Conservation (phyloP, 441 rosid species). For the Rhodomyrtus psidioides region DNA sequence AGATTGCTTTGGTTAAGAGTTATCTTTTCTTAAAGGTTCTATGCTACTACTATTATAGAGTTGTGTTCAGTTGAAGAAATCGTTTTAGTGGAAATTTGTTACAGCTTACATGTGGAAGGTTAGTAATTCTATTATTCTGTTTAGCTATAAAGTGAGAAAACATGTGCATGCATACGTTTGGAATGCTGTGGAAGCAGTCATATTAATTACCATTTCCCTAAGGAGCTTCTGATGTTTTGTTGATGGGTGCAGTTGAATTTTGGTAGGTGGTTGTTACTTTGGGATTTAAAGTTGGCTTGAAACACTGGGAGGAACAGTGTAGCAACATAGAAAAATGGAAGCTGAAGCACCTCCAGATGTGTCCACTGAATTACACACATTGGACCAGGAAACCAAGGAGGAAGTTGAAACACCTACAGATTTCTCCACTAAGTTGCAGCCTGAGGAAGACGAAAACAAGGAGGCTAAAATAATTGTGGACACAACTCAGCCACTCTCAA, state of each 20-base stretch:
- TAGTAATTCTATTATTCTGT: not conserved
- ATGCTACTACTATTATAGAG: not conserved
- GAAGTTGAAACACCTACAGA: not conserved
- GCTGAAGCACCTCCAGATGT: not conserved
- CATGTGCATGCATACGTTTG: not conserved
- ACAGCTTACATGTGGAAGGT: not conserved
- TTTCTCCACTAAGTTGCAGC: not conserved
- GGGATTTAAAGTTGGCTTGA: not conserved
- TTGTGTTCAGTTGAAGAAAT: not conserved
- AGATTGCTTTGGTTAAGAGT: not conserved
- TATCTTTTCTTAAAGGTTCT: not conserved
- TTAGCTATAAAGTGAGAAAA: not conserved
- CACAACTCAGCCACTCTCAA: not conserved
- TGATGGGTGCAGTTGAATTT: not conserved
- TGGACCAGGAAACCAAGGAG: not conserved
- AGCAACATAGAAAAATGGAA: not conserved
- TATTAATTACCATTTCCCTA: not conserved
- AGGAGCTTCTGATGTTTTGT: not conserved
- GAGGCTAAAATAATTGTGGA: not conserved
- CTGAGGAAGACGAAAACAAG: conserved; percentile 25
- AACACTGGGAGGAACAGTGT: not conserved
- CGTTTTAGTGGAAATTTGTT: not conserved
- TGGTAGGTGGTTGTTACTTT: not conserved
- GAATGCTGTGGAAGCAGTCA: not conserved
- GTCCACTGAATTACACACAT: not conserved